Base-by-base conservation (phyloP, 1,284 basidiomycete genomes). In the Chondrostereum purpureum region DNA sequence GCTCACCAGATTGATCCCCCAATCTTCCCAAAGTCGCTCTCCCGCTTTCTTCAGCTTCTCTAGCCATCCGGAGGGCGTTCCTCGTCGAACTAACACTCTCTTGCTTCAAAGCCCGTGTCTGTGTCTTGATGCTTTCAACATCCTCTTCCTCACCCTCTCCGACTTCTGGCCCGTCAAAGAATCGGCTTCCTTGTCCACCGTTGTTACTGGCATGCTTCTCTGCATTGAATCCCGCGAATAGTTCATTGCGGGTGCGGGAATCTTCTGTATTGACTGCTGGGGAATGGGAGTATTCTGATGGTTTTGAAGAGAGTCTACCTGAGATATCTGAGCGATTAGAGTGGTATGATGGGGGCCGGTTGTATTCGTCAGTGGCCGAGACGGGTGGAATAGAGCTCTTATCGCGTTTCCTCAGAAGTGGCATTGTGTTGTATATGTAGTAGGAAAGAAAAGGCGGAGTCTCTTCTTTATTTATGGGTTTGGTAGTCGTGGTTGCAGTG, bases 11-110 rank as follows among this genome's bases (percentile, higher is more conserved):
- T 68, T 99, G 95, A 55, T 92, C 87, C n/a, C 89, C 94, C n/a
- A 99, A 77, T 59, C 82, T 88, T 52, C 69, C 70, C 38, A 99
- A 67, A 10, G 95, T 99, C 53, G 84, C 85, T 45, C 88, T 72
- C 17, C 91, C 96, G 5, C 90, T 95, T 65, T 99, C 96, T 65
- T 98, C 95, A 1, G 95, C 92, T 65, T 99, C 92, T 13, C 88
- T 76, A 18, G 94, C 95, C 61, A 98, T 75, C 42, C 92, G 78
- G 40, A 99, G 74, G 3, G 95, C 94, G 65, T 99, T 98, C 55
- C 94, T 75, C 0, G 93, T 92, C 18, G 88, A 88, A 48, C 83
- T 84, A 39, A 96, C 84, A 60, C 83, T 88, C 58, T 98, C 95
- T 65, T 97, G 92, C 69, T 99, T 99, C 53, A 91, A 68, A 58